Percentiles rank a stretch among this genome's conserved stretches.
Evolutionary conservation across 75 land plant species (phyloP).

Genomic region (Selaginella tamariscina): DNA sequence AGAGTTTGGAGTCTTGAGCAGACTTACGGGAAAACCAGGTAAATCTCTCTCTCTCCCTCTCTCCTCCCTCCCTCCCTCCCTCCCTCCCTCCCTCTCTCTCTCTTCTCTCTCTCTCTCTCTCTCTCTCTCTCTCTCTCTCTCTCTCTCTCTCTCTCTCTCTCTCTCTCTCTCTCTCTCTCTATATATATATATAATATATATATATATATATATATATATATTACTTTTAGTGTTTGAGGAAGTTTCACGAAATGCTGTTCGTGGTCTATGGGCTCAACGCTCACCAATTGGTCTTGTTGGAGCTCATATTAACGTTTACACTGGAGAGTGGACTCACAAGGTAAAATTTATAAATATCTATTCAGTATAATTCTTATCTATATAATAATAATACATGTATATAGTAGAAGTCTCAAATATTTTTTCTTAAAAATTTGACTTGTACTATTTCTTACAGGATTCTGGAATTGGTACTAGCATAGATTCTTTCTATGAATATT

Average conservation of each 20-base stretch:
- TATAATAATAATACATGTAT: not conserved
- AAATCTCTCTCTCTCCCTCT: too few species aligned
- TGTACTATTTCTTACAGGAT: constrained; percentile 43
- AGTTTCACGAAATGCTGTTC: constrained; percentile 83
- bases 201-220: constrained; percentile 3
- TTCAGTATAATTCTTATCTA: not conserved
- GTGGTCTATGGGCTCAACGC: constrained; percentile 86
- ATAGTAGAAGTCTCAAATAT: not conserved
- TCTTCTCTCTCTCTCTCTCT: too few species aligned
- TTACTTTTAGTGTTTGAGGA: constrained; percentile 64
- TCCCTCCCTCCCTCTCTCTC: too few species aligned
- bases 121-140: too few species aligned
- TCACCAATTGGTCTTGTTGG: constrained; percentile 86
- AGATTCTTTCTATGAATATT: constrained; percentile 98
- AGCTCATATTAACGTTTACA: constrained; percentile 88
- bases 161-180: too few species aligned
- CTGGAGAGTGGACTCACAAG: constrained; percentile 99
- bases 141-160: too few species aligned
- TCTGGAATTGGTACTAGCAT: constrained; percentile 99
- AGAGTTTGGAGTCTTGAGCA: constrained; percentile 90
- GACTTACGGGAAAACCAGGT: constrained; percentile 82
- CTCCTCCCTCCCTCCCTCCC: too few species aligned
- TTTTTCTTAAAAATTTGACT: constrained; percentile 2
- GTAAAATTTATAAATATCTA: constrained; percentile 23
- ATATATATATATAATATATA: not conserved